These are phyloP conservation scores for Selenicereus undatus DNA, from an alignment of 148 eudicot species.

Conservation along the genomic window DNA sequence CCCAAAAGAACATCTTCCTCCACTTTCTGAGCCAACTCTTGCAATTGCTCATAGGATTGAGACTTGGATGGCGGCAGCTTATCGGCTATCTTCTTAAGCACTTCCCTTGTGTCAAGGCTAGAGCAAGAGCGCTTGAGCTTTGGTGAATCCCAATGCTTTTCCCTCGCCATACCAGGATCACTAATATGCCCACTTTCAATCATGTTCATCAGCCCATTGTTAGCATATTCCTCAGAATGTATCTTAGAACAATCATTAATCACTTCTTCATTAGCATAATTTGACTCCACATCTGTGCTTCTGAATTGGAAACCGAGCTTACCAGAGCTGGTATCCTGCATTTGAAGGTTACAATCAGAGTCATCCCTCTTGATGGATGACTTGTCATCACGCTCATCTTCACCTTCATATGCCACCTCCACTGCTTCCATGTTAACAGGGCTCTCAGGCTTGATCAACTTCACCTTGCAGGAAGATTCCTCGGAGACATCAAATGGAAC, in stretches of 20 bases:
- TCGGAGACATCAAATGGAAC: slow-evolving; percentile 42
- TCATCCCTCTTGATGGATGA: slow-evolving; percentile 46
- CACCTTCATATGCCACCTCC: slow-evolving; percentile 82
- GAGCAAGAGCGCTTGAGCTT: slow-evolving; percentile 84
- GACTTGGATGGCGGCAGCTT: slow-evolving; percentile 45
- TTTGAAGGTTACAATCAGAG: slow-evolving; percentile 50
- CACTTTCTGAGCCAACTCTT: slow-evolving; percentile 41
- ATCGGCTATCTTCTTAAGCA: slow-evolving; percentile 43
- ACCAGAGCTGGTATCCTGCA: slow-evolving; percentile 18
- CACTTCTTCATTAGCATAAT: slow-evolving; percentile 10
- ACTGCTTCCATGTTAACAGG: slow-evolving; percentile 37
- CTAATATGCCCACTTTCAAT: slow-evolving; percentile 56
- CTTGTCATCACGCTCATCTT: slow-evolving; percentile 67
- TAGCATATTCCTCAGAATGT: slow-evolving; percentile 29
- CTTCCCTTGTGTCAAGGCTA: slow-evolving; percentile 52
- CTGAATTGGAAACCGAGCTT: slow-evolving; percentile 26
- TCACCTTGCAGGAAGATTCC: slow-evolving; percentile 46
- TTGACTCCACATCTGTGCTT: slow-evolving; percentile 9
- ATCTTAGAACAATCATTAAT: slow-evolving; percentile 14
- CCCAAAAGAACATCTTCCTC: slow-evolving; percentile 29
- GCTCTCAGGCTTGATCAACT: slow-evolving; percentile 49
- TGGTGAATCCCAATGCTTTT: slow-evolving; percentile 54
- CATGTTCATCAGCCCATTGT: slow-evolving; percentile 29
- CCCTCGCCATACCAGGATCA: slow-evolving; percentile 70
- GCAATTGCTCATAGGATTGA: slow-evolving; percentile 63